phyloP scores from a whole-genome alignment of 805 yeast species.

The Priceomyces haplophilus region DNA sequence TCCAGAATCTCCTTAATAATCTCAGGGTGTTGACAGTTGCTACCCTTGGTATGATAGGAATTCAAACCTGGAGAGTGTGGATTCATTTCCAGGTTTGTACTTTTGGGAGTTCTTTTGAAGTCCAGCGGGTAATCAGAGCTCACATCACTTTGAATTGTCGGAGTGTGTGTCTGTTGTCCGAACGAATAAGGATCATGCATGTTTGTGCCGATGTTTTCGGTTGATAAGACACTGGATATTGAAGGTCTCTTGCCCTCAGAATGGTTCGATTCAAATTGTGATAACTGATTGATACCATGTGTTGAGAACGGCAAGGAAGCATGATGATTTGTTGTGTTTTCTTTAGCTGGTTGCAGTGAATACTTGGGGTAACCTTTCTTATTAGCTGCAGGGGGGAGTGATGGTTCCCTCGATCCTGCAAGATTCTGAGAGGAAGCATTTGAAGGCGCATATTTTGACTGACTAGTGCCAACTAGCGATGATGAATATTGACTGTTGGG shows the following conservation, averaged over 20 bases:
- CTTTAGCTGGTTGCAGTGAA: not conserved
- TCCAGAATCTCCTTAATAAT: constrained; percentile 15
- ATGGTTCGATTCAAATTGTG: no score
- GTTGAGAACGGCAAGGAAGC: no score
- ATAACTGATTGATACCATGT: no score
- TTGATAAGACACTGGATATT: constrained; percentile 18
- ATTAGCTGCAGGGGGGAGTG: constrained; percentile 9
- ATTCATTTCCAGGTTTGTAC: not conserved
- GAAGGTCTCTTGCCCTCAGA: constrained; percentile 17
- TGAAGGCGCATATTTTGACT: constrained; percentile 18
- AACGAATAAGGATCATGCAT: constrained; percentile 8
- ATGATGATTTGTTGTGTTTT: not conserved
- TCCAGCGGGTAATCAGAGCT: constrained; percentile 30
- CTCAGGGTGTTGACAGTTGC: constrained; percentile 1
- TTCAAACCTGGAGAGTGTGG: not conserved
- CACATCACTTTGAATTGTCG: constrained; percentile 31
- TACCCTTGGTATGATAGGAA: not conserved
- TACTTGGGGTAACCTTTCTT: constrained; percentile 2
- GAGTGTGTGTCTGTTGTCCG: constrained; percentile 20
- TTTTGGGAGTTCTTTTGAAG: constrained; percentile 16
- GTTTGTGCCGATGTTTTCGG: constrained; percentile 17
- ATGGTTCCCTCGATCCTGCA: constrained; percentile 1
- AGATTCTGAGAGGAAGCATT: constrained; percentile 21
- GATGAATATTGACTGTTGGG: not conserved
- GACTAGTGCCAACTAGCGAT: not conserved